Evolutionary conservation across 176 grass and related monocot genomes (phyloP), one percentile per base, ranked within the genome.

Genomic region (Eragrostis nindensis): DNA sequence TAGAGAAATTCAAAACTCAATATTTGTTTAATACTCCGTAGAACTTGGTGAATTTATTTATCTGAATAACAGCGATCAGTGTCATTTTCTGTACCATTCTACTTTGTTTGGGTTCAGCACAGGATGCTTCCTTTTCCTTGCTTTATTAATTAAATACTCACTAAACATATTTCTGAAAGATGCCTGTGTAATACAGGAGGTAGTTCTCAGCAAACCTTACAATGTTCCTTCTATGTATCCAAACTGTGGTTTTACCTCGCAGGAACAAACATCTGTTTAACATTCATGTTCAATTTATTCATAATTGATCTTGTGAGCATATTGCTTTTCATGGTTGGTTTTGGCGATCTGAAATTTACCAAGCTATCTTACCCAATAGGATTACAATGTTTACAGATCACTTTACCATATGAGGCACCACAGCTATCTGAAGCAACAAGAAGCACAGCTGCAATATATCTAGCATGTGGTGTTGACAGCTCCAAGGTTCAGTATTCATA

Each of bases 391-490:
- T 39, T 80, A 76, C 73, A 98, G 96, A 95, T 98, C 66, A 98
- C 96, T 70, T 79, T 98, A 85, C 96, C 92, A 60, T 95, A 98
- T 84, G 88, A 98, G 14, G 86, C 88, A 39, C 84, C 66, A 66
- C 81, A 91, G 57, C 68, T 98, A 36, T 92, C 86, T 44, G 95
- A 95, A 98, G 76, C 92, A 82, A 95, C 96, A 86, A 98, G 84
- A 93, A 98, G 88, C 79, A 95, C 92, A 10, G 96, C 96, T 84
- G 92, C 96, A 72, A 78, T 98, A 87, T 95, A 98, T 87, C 84
- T 98, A 32, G 96, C 96, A 62, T 98, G 96, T 69, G 96, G 96
- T 74, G 63, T 98, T 26, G 90, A 98, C 82, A 92, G 86, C 72
- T 90, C 92, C n/a, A 98, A 95, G 96, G 96, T 98, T 55, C 85